Evolutionary conservation across 371 early-diverging fungal genomes (phyloP).

Genomic region (Thermomucor indicae-seudaticae): DNA sequence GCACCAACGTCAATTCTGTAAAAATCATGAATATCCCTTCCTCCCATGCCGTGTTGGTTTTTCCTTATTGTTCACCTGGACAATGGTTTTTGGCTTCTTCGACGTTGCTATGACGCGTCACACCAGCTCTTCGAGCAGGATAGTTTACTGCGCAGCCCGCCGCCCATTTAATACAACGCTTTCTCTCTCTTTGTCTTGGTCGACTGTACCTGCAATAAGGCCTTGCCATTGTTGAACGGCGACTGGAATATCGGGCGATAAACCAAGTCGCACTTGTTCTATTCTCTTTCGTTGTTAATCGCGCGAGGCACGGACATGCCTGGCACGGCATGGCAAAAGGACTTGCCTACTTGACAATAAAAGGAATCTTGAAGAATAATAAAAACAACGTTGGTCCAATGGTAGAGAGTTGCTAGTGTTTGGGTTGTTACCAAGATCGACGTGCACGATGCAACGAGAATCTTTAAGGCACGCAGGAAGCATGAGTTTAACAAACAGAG

Average conservation of each 20-base stretch:
- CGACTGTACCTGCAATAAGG: slow-evolving; percentile 73
- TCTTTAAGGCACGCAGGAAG: slow-evolving; percentile 48
- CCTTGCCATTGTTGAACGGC: slow-evolving; percentile 92
- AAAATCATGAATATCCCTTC: too few species aligned
- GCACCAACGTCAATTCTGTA: slow-evolving; percentile 70
- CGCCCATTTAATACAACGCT: not conserved
- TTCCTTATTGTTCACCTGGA: too few species aligned
- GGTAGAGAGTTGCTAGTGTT: not conserved
- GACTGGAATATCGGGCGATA: slow-evolving; percentile 66
- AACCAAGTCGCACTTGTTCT: slow-evolving; percentile 74
- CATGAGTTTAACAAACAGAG: too few species aligned
- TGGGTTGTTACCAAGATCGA: slow-evolving; percentile 47
- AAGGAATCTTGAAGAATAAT: slow-evolving; percentile 55
- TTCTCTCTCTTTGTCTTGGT: slow-evolving; percentile 4
- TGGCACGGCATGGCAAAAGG: not conserved
- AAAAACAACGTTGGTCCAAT: not conserved
- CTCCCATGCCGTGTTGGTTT: too few species aligned
- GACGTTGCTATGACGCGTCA: slow-evolving; percentile 41
- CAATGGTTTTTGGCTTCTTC: slow-evolving; percentile 62
- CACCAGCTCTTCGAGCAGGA: slow-evolving; percentile 50
- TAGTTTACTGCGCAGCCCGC: slow-evolving; percentile 43
- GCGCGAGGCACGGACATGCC: not conserved
- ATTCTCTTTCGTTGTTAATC: not conserved
- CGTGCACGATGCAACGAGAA: slow-evolving; percentile 59
- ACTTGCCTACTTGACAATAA: slow-evolving; percentile 75